These are phyloP conservation scores for Lactarius psammicola DNA, from an alignment of 768 basidiomycete species.

Conservation along the genomic window DNA sequence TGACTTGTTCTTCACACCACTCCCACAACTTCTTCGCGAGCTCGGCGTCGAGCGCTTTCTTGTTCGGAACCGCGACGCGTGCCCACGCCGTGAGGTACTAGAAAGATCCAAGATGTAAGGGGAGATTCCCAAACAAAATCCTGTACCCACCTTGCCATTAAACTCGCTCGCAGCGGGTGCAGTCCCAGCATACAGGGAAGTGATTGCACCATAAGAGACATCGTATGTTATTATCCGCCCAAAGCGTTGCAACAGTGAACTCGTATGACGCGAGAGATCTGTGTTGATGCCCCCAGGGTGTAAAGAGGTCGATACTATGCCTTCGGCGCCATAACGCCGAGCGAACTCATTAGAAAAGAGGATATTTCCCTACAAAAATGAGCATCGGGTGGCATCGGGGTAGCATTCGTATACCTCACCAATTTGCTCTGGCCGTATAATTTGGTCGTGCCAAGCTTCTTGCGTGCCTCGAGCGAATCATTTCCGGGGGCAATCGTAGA, in stretches of 20 bases:
- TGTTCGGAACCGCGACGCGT: conserved; percentile 15
- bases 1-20: conserved; percentile 31
- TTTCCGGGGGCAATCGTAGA: background rate
- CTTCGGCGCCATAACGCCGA: conserved; percentile 29
- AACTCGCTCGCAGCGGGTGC: background rate
- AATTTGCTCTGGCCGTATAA: conserved; percentile 23
- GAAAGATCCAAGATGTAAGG: background rate
- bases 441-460: background rate
- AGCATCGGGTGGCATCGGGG: background rate
- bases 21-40: conserved; percentile 29
- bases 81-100: conserved; percentile 27
- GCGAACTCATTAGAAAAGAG: conserved; percentile 33
- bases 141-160: conserved; percentile 16
- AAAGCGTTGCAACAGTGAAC: background rate
- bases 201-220: conserved; percentile 2
- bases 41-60: conserved; percentile 18
- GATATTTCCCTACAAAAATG: conserved; percentile 28
- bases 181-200: conserved; percentile 12
- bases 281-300: conserved; percentile 9
- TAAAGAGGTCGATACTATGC: conserved; percentile 29
- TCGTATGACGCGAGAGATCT: conserved; percentile 5
- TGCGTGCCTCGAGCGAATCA: conserved; percentile 11
- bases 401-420: background rate
- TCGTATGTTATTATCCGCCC: background rate
- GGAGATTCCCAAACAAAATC: background rate